These are phyloP conservation scores for Aspergillus hancockii DNA, from an alignment of 495 filamentous ascomycete species.

Conservation along the genomic window DNA sequence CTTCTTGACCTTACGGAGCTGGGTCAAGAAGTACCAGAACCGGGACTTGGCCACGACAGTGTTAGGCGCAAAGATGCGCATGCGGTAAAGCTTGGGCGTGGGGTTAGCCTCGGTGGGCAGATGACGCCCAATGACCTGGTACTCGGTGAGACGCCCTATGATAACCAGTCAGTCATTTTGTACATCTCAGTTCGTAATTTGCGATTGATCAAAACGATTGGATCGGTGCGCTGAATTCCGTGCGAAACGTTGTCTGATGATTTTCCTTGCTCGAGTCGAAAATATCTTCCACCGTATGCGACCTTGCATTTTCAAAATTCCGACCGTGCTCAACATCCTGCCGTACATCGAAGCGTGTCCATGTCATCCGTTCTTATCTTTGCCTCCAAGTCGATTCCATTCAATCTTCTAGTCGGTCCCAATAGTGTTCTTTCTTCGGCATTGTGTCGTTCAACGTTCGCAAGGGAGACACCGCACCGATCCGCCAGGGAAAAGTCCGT, in stretches of 20 bases:
- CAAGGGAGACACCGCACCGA: constrained; percentile 32
- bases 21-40: constrained; percentile 99
- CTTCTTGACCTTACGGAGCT: constrained; percentile 99
- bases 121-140: constrained; percentile 99
- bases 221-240: constrained; percentile 25
- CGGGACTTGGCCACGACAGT: constrained; percentile 96
- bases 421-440: constrained; percentile 4
- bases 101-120: constrained; percentile 94
- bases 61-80: constrained; percentile 99
- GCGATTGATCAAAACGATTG: constrained; percentile 12
- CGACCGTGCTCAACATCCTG: not conserved
- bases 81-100: constrained; percentile 97
- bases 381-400: not conserved
- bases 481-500: constrained; percentile 22
- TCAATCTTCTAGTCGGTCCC: not conserved
- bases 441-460: constrained; percentile 23
- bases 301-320: constrained; percentile 5
- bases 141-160: constrained; percentile 96
- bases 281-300: constrained; percentile 6
- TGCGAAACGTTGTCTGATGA: constrained; percentile 7
- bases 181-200: constrained; percentile 8
- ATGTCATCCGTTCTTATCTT: not conserved
- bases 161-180: constrained; percentile 36
- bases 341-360: not conserved
- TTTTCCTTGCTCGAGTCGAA: not conserved